A percentile compares a stretch with the other conserved stretches of the same genome.
phyloP scores from a whole-genome alignment of 148 eudicot genomes.

The Rhododendron mucronatum region DNA sequence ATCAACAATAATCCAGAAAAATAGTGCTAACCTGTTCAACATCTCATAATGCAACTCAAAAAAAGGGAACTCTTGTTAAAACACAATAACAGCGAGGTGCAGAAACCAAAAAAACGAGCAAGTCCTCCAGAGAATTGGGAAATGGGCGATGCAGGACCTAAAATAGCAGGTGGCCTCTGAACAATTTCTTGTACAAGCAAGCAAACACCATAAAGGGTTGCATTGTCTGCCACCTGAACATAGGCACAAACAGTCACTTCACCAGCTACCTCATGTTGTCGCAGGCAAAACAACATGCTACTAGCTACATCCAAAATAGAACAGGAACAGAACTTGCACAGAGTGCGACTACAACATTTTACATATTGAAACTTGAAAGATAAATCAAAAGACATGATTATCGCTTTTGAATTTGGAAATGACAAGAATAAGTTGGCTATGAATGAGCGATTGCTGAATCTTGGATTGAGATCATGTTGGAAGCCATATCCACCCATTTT shows the following conservation, averaged over 20 bases:
- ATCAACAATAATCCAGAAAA: background rate
- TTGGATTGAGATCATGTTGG: background rate
- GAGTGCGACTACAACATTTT: background rate
- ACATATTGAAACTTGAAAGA: background rate
- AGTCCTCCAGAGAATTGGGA: constrained; percentile 44
- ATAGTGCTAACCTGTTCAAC: constrained; percentile 68
- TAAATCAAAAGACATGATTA: background rate
- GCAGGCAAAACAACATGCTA: constrained; percentile 1
- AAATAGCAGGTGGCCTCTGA: constrained; percentile 73
- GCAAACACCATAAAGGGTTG: constrained; percentile 95
- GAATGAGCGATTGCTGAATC: background rate
- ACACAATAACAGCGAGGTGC: constrained; percentile 98
- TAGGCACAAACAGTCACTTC: constrained; percentile 17
- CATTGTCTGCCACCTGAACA: constrained; percentile 81
- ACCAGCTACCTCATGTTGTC: constrained; percentile 15
- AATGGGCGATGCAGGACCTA: constrained; percentile 49
- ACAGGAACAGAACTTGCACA: background rate
- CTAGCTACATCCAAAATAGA: background rate
- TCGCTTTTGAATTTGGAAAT: background rate
- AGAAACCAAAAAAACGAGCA: constrained; percentile 69
- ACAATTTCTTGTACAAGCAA: constrained; percentile 87
- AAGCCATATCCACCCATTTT: background rate
- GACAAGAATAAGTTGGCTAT: background rate
- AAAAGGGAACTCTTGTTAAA: constrained; percentile 89
- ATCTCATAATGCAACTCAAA: constrained; percentile 91